These are phyloP conservation scores for Priceomyces melissophilus DNA, from an alignment of 805 yeast genomes.

Conservation along the genomic window DNA sequence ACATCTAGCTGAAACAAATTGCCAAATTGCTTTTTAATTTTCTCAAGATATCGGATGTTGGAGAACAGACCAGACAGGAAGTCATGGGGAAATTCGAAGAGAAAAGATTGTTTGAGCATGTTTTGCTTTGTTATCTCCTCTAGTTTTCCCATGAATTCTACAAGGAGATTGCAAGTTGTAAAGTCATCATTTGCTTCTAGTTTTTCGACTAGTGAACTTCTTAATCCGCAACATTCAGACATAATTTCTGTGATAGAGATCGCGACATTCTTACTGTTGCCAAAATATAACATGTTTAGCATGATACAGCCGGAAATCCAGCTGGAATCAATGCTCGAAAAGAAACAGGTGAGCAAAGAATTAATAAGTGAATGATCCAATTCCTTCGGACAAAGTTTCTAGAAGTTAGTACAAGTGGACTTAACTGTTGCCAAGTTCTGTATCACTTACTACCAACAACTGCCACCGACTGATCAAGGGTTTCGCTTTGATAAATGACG, in stretches of 20 bases:
- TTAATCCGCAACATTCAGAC: not conserved
- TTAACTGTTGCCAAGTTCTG: not conserved
- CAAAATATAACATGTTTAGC: not conserved
- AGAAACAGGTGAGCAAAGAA: not conserved
- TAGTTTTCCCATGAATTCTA: conserved; percentile 5
- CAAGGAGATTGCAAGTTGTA: conserved; percentile 6
- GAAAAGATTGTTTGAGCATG: not conserved
- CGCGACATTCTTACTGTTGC: conserved; percentile 1
- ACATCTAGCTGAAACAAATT: conserved; percentile 11
- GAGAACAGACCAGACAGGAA: conserved; percentile 6
- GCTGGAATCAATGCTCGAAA: not conserved
- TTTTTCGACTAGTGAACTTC: not conserved
- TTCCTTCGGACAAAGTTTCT: conserved; percentile 3
- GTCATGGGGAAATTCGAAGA: conserved; percentile 1
- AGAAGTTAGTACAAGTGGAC: conserved; percentile 1
- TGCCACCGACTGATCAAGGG: conserved; percentile 5
- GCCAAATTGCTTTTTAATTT: conserved; percentile 5
- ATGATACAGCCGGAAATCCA: conserved; percentile 6
- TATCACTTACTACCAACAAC: not conserved
- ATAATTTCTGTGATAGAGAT: not conserved
- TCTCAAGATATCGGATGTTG: conserved; percentile 2
- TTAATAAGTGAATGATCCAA: not conserved
- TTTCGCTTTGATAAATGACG: not conserved
- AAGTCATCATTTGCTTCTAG: conserved; percentile 5
- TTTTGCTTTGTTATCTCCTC: not conserved